Evolutionary conservation across 768 basidiomycete genomes (phyloP).

Genomic region (Paxillus involutus): DNA sequence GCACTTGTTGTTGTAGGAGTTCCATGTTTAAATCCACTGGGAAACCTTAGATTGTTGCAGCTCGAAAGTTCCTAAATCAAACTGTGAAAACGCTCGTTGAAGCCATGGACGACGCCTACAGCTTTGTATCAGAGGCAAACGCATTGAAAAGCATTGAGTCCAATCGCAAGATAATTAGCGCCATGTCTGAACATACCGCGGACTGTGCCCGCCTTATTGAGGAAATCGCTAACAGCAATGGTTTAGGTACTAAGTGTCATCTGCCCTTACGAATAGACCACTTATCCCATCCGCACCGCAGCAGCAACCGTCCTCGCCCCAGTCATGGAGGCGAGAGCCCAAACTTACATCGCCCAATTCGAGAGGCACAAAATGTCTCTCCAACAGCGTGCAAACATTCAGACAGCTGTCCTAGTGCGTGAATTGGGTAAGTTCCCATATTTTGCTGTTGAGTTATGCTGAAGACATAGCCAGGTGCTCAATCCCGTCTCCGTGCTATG

Average conservation of each 20-base stretch:
- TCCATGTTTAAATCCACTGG: neutral
- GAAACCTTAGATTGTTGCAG: neutral
- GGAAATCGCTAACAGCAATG: neutral
- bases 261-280: no score
- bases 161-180: neutral
- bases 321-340: neutral
- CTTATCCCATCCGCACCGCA: no score
- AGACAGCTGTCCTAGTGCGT: no score
- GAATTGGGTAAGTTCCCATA: no score
- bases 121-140: neutral
- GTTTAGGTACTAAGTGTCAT: no score
- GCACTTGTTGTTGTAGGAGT: neutral
- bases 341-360: neutral
- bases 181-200: constrained; percentile 18
- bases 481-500: no score
- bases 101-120: neutral
- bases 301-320: neutral
- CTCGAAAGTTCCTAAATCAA: neutral
- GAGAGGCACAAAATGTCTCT: neutral
- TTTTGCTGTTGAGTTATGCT: no score
- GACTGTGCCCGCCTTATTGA: constrained; percentile 29
- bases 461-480: no score
- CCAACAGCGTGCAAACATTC: neutral
- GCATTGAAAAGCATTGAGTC: neutral
- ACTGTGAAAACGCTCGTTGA: neutral